A percentile compares a stretch with the other conserved stretches of the same genome.
Conservation (phyloP, 208 protist genomes). For the Zelonia costaricensis region DNA sequence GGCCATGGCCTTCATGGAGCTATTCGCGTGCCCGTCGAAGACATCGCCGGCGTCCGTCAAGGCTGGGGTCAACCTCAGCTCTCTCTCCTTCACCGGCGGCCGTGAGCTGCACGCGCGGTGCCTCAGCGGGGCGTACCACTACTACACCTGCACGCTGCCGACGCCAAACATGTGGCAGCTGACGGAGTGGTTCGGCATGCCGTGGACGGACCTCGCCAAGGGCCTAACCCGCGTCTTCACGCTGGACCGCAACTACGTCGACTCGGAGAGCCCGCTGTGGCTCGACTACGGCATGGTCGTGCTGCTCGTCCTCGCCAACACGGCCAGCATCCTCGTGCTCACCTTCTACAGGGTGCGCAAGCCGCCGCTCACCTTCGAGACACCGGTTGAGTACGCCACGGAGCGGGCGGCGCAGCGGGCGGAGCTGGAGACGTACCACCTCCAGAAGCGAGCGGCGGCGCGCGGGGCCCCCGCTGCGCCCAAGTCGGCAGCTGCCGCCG, state of each 20-base stretch:
- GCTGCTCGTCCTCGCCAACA: slow-evolving; percentile 15
- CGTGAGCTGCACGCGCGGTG: slow-evolving; percentile 28
- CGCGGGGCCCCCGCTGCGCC: neutral
- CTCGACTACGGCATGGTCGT: slow-evolving; percentile 35
- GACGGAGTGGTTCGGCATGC: slow-evolving; percentile 41
- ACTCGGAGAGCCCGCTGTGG: slow-evolving; percentile 32
- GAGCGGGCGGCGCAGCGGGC: slow-evolving; percentile 12
- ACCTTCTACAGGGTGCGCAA: slow-evolving; percentile 38
- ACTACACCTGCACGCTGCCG: slow-evolving; percentile 29
- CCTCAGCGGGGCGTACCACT: slow-evolving; percentile 1
- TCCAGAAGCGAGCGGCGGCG: neutral
- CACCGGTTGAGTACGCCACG: slow-evolving; percentile 21
- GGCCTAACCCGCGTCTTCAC: slow-evolving; percentile 20
- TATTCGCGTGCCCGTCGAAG: slow-evolving; percentile 23
- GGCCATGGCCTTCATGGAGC: slow-evolving; percentile 32
- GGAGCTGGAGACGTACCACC: neutral
- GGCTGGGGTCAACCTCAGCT: neutral
- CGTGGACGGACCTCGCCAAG: slow-evolving; percentile 28
- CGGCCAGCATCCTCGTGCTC: slow-evolving; percentile 24
- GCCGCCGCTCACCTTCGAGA: slow-evolving; percentile 39
- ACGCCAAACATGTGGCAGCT: slow-evolving; percentile 35
- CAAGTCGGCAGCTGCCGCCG: neutral
- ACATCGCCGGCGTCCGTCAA: neutral
- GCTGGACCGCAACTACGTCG: neutral
- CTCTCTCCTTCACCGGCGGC: slow-evolving; percentile 30